Conservation (phyloP, 805 yeast genomes). For the Saccharomycopsis schoenii region DNA sequence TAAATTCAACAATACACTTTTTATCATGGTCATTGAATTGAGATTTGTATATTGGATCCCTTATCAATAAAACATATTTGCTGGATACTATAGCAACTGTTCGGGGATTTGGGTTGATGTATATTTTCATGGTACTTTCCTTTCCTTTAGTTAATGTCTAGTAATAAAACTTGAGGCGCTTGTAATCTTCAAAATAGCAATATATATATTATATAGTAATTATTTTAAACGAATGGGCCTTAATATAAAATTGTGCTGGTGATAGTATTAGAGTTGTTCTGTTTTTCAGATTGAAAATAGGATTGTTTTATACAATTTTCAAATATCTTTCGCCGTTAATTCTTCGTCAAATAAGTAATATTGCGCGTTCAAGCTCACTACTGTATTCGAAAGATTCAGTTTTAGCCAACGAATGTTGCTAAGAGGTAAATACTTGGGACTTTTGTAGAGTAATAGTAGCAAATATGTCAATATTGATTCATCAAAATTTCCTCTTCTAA, state of each 20-base stretch:
- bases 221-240: too few relatives aligned
- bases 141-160: not conserved
- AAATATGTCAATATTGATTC: not conserved
- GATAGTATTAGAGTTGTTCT: too few relatives aligned
- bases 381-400: too few relatives aligned
- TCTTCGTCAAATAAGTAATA: not conserved
- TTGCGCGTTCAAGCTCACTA: too few relatives aligned
- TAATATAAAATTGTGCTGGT: too few relatives aligned
- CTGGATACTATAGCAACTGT: constrained; percentile 56
- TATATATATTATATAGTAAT: too few relatives aligned
- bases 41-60: constrained; percentile 27
- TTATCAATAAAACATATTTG: constrained; percentile 49
- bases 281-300: too few relatives aligned
- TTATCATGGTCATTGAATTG: constrained; percentile 1
- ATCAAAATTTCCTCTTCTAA: not conserved
- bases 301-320: not conserved
- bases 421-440: too few relatives aligned
- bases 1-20: constrained; percentile 41
- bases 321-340: not conserved
- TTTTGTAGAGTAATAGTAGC: not conserved
- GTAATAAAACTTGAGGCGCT: too few relatives aligned
- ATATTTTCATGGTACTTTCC: constrained; percentile 42
- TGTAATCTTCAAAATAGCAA: too few relatives aligned
- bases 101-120: constrained; percentile 54
- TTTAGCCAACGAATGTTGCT: too few relatives aligned